phyloP scores from a whole-genome alignment of 352 stramenopile species.

The Elongisporangium prolatum region DNA sequence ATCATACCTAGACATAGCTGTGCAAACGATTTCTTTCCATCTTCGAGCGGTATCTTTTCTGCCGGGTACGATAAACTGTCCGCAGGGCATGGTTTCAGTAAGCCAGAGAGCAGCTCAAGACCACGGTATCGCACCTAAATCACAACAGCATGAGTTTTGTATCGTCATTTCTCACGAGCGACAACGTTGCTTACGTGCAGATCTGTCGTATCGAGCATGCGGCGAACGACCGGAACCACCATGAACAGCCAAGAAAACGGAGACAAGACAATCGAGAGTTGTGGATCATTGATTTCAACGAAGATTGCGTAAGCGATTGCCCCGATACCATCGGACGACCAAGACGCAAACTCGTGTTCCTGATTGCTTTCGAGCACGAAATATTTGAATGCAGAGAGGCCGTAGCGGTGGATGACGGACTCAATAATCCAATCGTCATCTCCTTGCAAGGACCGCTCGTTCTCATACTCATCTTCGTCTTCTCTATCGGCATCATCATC shows the following conservation, averaged over 20 bases:
- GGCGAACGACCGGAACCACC: slow-evolving; percentile 28
- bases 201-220: slow-evolving; percentile 33
- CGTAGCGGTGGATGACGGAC: slow-evolving; percentile 17
- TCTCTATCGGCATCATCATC: slow-evolving; percentile 20
- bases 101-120: slow-evolving; percentile 21
- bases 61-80: neutral
- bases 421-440: slow-evolving; percentile 35
- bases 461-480: slow-evolving; percentile 8
- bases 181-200: slow-evolving; percentile 13
- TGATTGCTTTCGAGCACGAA: slow-evolving; percentile 44
- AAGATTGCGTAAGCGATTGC: slow-evolving; percentile 31
- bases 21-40: neutral
- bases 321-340: slow-evolving; percentile 44
- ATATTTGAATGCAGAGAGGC: slow-evolving; percentile 36
- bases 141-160: neutral
- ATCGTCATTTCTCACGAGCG: neutral
- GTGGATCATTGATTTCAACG: slow-evolving; percentile 2
- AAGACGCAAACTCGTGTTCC: slow-evolving; percentile 54
- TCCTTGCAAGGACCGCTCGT: slow-evolving; percentile 1
- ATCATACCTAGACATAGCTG: neutral
- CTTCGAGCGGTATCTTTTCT: neutral
- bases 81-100: slow-evolving; percentile 9
- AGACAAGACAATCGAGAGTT: slow-evolving; percentile 19
- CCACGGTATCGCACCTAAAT: slow-evolving; percentile 24
- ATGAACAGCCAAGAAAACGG: slow-evolving; percentile 46